Evolutionary conservation across 73 alveolate species (phyloP), one percentile per base, ranked within the genome.

Genomic region (Blepharisma japonicum): DNA sequence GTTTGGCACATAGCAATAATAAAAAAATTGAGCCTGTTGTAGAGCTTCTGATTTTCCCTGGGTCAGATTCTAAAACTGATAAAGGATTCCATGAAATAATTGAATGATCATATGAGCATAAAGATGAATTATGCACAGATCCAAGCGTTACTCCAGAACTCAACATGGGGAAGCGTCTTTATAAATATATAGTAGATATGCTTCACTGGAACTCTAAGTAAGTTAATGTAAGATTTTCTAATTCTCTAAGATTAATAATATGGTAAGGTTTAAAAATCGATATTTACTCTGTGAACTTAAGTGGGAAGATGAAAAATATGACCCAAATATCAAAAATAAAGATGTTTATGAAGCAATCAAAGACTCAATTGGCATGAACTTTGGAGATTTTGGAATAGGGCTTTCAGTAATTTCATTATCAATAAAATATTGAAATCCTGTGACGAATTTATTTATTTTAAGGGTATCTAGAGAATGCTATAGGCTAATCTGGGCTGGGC

Each of bases 91-190:
- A 14, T 5, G 74, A 61, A 14, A 61, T 61, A 8, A 61, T 61
- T 20, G 74, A 61, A 61, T 61, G 74, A 39, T 8, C 74, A 14
- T 61, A 61, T 61, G 74, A 61, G 46, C 74, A 61, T 61, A 61
- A 61, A 61, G 74, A 61, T 61, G 74, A 61, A 39, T 8, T 14
- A 61, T 61, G 14, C 46, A 61, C 18, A 25, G 47, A 61, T 5
- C 74, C 74, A 2, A 39, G 47, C 2, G 49, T 14, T 0, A 14
- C 23, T 25, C 38, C 38, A 14, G 74, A 61, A 39, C 74, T 61
- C 18, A 61, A 61, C 23, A 61, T 61, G 74, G 74, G 74, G 47
- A 61, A n/a, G 23, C 14, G 74, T n/a, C 47, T 61, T 8, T 61
- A 14, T 61, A 61, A 14, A 39, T 61, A 61, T 61, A 39, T 61